Evolutionary conservation across 805 yeast genomes (phyloP), one percentile per base, ranked within the genome.

Genomic region (Wickerhamiella azymoides): DNA sequence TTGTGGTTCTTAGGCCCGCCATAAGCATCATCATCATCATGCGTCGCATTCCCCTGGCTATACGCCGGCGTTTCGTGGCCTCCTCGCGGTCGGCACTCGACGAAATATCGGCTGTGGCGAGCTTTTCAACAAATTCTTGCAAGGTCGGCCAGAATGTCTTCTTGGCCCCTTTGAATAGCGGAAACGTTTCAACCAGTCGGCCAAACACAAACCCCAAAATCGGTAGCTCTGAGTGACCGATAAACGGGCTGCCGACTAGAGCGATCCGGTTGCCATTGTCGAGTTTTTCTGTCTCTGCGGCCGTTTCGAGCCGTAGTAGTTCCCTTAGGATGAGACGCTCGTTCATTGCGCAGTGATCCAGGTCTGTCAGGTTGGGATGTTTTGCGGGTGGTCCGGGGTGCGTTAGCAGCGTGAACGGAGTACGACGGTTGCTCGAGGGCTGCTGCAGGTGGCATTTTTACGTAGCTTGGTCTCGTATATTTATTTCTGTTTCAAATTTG

Each of bases 311-410:
- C 50, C 74, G 72, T 24, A 89, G 64, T 14, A 89, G 68, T 62
- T 84, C 88, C 55, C 93, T 77, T 62, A 89, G 89, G 45, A 92
- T 70, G 60, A 81, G 83, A 57, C 89, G 96, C 62, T 85, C 94
- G 59, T 88, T 73, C 68, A 2, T 21, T 21, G 24, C 24, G 7
- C n/a, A n/a, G n/a, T n/a, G n/a, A n/a, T n/a, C 6, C 24, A 21
- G 24, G 24, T n/a, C 24, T 21, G 24, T 21, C 24, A 21, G 24
- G 24, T 21, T 21, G 24, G 24, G 24, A 21, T 5, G 24, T 21
- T n/a, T n/a, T n/a, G n/a, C n/a, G 24, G 7, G 24, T 21, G 24
- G 24, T 21, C 24, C 24, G 6, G 24, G 24, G n/a, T n/a, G n/a
- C n/a, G n/a, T n/a, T n/a, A n/a, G n/a, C n/a, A n/a, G n/a, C n/a